A percentile compares a stretch with the other conserved stretches of the same genome.
These are phyloP conservation scores for Zoysia pacifica DNA, from an alignment of 176 grass and related monocot species.

Conservation along the genomic window DNA sequence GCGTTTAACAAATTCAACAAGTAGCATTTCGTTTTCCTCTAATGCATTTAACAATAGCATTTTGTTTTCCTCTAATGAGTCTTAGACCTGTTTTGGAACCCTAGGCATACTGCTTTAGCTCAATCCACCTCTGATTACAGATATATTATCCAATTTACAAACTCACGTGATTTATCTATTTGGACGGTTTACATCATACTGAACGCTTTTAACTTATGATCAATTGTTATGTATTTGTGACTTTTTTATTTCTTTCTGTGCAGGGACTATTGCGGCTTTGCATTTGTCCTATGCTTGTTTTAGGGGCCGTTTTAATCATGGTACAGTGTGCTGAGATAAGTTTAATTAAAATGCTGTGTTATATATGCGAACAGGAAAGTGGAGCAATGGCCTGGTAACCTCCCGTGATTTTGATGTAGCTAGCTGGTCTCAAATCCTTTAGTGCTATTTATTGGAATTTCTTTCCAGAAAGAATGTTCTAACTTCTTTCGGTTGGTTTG, in stretches of 20 bases:
- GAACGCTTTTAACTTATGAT: not conserved
- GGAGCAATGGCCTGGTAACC: not conserved
- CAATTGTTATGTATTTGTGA: not conserved
- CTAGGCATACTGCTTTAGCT: not conserved
- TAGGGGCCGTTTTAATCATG: not conserved
- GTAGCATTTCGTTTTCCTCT: too few species aligned
- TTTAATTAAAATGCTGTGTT: conserved; percentile 6
- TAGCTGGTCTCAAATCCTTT: not conserved
- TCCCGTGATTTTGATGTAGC: not conserved
- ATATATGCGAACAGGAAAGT: conserved; percentile 16
- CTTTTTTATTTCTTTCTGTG: not conserved
- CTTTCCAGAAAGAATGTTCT: not conserved
- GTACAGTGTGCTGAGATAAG: conserved; percentile 7
- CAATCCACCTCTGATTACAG: not conserved
- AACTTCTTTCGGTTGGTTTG: not conserved
- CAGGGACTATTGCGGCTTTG: conserved; percentile 30
- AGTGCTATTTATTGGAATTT: not conserved
- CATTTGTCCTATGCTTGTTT: conserved; percentile 23
- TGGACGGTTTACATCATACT: not conserved
- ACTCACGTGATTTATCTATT: not conserved
- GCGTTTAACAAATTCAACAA: too few species aligned
- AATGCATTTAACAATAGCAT: not conserved
- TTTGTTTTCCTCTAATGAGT: not conserved
- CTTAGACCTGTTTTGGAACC: not conserved
- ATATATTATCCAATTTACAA: not conserved